Evolutionary conservation across 2,329 filamentous ascomycete species (phyloP), one percentile per base, ranked within the genome.

Genomic region (Pestalotiopsis fici): DNA sequence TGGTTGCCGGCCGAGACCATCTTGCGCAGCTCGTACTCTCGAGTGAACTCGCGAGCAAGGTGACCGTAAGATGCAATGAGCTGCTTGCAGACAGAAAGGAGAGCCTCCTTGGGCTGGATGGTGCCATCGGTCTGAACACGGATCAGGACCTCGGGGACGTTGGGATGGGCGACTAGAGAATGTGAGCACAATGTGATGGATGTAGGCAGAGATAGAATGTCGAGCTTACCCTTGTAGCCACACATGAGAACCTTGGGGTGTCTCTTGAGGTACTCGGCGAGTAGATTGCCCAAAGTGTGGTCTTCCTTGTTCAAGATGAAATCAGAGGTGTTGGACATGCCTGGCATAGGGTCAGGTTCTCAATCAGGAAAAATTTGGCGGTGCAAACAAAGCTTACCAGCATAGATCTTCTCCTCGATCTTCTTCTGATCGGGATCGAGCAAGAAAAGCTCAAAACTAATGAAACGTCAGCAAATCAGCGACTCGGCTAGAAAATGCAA

Each of bases 221-320:
- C 43, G 6, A 50, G 21, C 43, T 70, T 80, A 91, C 92, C 89
- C 81, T 97, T 97, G 86, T 99, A 99, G 13, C 92, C 96, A 68
- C 95, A 91, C 86, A 98, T 97, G 74, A 92, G 85, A 74, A 99
- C 92, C 78, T 97, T 91, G 21, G 90, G 88, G 75, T 93, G 92
- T 78, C 93, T 90, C 82, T 96, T 90, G 67, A 99, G 91, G 75
- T 95, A 93, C 75, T 93, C 91, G 60, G 92, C 88, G 66, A 99
- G 87, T 66, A 99, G 87, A 80, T 99, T 98, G 74, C 91, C 96
- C 28, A 99, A 88, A 1, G 95, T 98, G 82, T 98, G 95, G 75
- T 99, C 96, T 80, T 99, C 96, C 81, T 98, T 98, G 82, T 94
- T 93, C 82, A 99, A 90, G 68, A 93, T 90, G 83, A 99, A 99